Base-by-base conservation (phyloP, 1,284 basidiomycete genomes). In the Abortiporus biennis region DNA sequence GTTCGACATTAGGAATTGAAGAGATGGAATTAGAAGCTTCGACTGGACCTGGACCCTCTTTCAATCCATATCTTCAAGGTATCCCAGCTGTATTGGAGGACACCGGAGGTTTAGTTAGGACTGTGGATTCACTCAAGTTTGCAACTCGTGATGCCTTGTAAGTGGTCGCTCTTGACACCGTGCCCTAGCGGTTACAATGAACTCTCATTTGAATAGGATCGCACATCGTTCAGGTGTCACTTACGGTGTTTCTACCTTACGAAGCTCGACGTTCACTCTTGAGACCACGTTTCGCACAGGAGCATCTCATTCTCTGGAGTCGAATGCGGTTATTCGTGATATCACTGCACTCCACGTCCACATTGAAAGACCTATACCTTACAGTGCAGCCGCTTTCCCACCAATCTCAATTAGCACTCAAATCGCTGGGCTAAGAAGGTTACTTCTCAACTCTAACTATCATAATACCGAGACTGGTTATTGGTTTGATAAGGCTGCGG, bases 341-440 rank as follows among this genome's bases (percentile, higher is more conserved):
- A 66, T 78, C 13, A 74, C 79, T 0, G 90, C 89, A 1, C 60
- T 94, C 19, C 89, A 93, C 51, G 64, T 94, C 47, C 58, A 68
- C 3, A 61, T 94, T 29, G 66, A 68, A 5, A 56, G 55, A 62
- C 48, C 60, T 30, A 58, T 54, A 13, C 53, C 55, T 13, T 44
- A 53, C 20, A 78, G 77, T 46, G n/a, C n/a, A n/a, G n/a, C n/a
- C n/a, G n/a, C n/a, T n/a, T n/a, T n/a, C n/a, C n/a, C n/a, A n/a
- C 24, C 37, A 4, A 45, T 49, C 12, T 77, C 77, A 1, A 55
- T 76, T 34, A 72, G 73, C 40, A 74, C 72, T 17, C 69, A 80
- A 52, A 68, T 85, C 34, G 75, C 69, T 0, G 58, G 70, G 2
- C 62, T 84, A 13, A 66, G 80, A 2, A 52, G 59, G 15, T 59